Base-by-base conservation (phyloP, 768 basidiomycete species). In the Kwoniella sp. region DNA sequence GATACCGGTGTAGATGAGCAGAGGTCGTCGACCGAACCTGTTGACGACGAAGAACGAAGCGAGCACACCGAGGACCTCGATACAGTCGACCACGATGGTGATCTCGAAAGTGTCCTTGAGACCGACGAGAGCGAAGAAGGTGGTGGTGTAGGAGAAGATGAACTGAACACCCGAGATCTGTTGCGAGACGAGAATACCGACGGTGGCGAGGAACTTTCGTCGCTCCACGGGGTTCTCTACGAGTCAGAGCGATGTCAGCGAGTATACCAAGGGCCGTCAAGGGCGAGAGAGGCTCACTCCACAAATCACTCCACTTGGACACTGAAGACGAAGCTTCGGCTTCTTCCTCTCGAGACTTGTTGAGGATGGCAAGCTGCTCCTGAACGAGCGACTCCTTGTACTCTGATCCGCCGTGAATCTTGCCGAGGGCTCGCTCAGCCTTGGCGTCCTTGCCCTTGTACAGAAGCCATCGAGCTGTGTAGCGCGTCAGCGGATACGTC, bases 131-230 rank as follows among this genome's bases (percentile, higher is more conserved):
- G 51, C 44, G 53, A 69, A 65, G 56, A 69, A 69, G 14, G 63
- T 65, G 19, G 55, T 58, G 20, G 56, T 55, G 52, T 59, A 56
- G 17, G 50, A 50, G 40, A 56, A 56, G 53, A 74, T 69, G 65
- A 74, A 74, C 51, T 74, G 71, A 14, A 71, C 70, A 38, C 70
- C 70, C 5, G 60, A 62, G 49, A 75, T 75, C 40, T 73, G 71
- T 44, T 72, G 70, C 45, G 70, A 69, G 31, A 65, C 60, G 11
- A 75, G 53, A 40, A 75, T 73, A 38, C 74, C 74, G 47, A 73
- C 69, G 3, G 66, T 69, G 20, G 65, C 67, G 46, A 67, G 49
- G 50, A 75, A 66, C 56, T 70, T 67, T 40, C 68, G 46, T 40
- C 69, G 45, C 40, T 73, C 63, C 27, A 69, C 65, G 28, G 62